Evolutionary conservation across 2,329 filamentous ascomycete species (phyloP).

Genomic region (Scedosporium aurantiacum): DNA sequence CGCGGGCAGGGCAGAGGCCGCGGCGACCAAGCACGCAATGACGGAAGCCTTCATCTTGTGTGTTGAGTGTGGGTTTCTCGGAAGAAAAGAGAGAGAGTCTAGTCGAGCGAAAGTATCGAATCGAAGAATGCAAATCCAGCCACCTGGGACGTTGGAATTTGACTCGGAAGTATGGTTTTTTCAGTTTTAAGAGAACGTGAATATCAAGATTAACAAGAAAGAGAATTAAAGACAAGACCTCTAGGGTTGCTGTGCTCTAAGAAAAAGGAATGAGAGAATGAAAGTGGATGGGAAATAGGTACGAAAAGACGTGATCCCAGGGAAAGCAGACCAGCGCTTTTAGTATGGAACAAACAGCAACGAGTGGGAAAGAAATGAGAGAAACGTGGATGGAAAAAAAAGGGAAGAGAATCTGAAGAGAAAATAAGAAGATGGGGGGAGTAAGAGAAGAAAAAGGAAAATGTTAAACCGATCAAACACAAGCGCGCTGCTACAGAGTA

Average conservation of each 20-base stretch:
- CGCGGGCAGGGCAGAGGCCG: conserved; percentile 36
- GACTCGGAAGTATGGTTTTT: not conserved
- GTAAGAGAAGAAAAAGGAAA: conserved; percentile 6
- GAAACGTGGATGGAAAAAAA: conserved; percentile 11
- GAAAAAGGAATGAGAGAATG: conserved; percentile 13
- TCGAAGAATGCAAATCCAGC: conserved; percentile 2
- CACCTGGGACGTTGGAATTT: conserved; percentile 3
- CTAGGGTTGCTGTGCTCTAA: conserved; percentile 4
- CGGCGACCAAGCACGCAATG: conserved; percentile 32
- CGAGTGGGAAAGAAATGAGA: conserved; percentile 18
- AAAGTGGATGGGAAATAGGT: conserved; percentile 17
- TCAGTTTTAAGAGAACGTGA: conserved; percentile 11
- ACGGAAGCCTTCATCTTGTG: conserved; percentile 30
- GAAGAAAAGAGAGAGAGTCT: conserved; percentile 1
- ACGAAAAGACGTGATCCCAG: conserved; percentile 18
- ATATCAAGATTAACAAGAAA: conserved; percentile 18
- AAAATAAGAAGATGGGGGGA: conserved; percentile 6
- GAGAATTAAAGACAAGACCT: not conserved
- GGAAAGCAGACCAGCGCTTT: conserved; percentile 42
- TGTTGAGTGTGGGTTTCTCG: conserved; percentile 13
- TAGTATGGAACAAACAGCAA: conserved; percentile 18
- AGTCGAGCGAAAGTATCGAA: conserved; percentile 2
- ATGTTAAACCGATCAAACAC: not conserved
- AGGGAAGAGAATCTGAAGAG: conserved; percentile 9
- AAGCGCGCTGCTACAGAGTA: not conserved